Evolutionary conservation across 768 basidiomycete genomes (phyloP).

Genomic region (Boletellus ananiceps): DNA sequence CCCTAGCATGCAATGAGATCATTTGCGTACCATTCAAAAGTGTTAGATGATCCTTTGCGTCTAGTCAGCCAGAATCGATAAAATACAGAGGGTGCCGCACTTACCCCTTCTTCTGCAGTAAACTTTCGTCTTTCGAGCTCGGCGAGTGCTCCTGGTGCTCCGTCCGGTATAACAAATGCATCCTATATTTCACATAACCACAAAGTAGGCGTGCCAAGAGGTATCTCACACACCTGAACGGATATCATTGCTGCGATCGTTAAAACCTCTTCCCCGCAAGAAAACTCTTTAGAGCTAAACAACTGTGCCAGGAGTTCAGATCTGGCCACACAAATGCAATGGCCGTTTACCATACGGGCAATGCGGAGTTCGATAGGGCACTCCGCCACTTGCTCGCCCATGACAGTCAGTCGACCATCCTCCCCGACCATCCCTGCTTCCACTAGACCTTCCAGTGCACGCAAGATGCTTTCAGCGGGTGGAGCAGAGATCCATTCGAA

Average conservation of each 20-base stretch:
- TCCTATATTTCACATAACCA: slow-evolving; percentile 47
- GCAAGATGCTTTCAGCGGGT: slow-evolving; percentile 76
- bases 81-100: slow-evolving; percentile 18
- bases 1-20: background rate
- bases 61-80: background rate
- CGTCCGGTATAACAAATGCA: slow-evolving; percentile 84
- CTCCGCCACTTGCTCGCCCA: slow-evolving; percentile 88
- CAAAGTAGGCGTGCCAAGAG: background rate
- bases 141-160: slow-evolving; percentile 77
- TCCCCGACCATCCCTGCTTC: slow-evolving; percentile 81
- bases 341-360: slow-evolving; percentile 78
- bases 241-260: slow-evolving; percentile 96
- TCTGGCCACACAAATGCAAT: background rate
- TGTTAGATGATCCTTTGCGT: slow-evolving; percentile 83
- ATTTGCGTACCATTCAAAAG: slow-evolving; percentile 71
- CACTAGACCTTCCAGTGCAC: slow-evolving; percentile 81
- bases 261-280: slow-evolving; percentile 92
- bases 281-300: slow-evolving; percentile 77
- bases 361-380: slow-evolving; percentile 90
- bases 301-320: slow-evolving; percentile 45
- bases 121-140: slow-evolving; percentile 95
- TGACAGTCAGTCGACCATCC: slow-evolving; percentile 67
- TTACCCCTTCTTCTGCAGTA: slow-evolving; percentile 94
- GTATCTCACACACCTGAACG: slow-evolving; percentile 59
- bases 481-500: slow-evolving; percentile 95